Evolutionary conservation across 2,329 filamentous ascomycete species (phyloP).

Genomic region (Magnaporthales sp.): DNA sequence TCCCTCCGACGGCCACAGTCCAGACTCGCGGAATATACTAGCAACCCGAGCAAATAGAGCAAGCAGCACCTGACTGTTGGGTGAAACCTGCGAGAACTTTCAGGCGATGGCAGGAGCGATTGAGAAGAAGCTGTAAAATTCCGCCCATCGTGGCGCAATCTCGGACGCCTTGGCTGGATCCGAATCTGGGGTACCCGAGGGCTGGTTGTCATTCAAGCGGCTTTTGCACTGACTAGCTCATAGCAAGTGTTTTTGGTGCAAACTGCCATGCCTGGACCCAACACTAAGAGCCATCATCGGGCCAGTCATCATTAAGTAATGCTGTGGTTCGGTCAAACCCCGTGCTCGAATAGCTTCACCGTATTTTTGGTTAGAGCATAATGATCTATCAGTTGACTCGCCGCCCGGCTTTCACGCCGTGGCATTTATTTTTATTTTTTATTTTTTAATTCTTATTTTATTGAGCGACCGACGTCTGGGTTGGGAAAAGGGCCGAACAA

Average conservation of each 20-base stretch:
- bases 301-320: not conserved
- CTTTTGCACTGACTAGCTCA: not conserved
- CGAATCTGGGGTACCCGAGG: not conserved
- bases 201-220: not conserved
- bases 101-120: not conserved
- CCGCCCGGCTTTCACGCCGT: not conserved
- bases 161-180: not conserved
- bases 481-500: not conserved
- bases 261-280: not conserved
- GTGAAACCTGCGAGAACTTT: not conserved
- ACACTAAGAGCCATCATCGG: not conserved
- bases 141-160: not conserved
- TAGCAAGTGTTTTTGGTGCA: not conserved
- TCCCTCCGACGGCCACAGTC: not conserved
- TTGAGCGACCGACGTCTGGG: not conserved
- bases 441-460: not conserved
- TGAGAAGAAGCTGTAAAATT: not conserved
- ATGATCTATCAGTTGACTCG: not conserved
- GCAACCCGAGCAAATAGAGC: not conserved
- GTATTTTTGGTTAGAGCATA: not conserved
- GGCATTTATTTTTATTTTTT: not conserved
- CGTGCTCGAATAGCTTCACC: not conserved
- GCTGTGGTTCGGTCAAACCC: not conserved
- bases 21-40: not conserved
- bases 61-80: not conserved